These are phyloP conservation scores for Baudoinia panamericana DNA, from an alignment of 495 filamentous ascomycete species.

Conservation along the genomic window DNA sequence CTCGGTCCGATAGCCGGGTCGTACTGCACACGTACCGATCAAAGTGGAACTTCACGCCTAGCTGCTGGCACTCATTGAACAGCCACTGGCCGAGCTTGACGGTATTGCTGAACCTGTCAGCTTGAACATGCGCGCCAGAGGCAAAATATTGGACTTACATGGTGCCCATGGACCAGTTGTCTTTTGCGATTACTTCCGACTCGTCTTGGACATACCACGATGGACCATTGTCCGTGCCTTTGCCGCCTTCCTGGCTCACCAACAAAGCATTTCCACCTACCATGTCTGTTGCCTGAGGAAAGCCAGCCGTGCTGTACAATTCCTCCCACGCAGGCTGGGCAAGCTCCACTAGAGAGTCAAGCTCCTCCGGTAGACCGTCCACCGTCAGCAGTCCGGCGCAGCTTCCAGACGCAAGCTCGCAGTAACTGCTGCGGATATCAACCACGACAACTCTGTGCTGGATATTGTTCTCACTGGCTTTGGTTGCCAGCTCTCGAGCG, in stretches of 20 bases:
- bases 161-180: not conserved
- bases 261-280: not conserved
- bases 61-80: slow-evolving; percentile 1
- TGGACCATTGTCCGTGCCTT: not conserved
- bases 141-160: too few species aligned
- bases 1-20: too few species aligned
- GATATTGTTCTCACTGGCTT: not conserved
- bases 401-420: slow-evolving; percentile 3
- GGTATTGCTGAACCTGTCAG: too few species aligned
- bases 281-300: not conserved
- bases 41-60: slow-evolving; percentile 8
- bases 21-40: slow-evolving; percentile 1
- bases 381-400: slow-evolving; percentile 9
- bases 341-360: not conserved
- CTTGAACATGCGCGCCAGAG: too few species aligned
- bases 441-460: slow-evolving; percentile 13
- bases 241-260: not conserved
- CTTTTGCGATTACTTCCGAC: not conserved
- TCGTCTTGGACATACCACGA: slow-evolving; percentile 3
- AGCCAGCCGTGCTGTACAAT: not conserved
- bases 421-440: slow-evolving; percentile 3
- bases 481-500: slow-evolving; percentile 12
- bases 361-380: not conserved
- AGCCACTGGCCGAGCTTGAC: slow-evolving; percentile 8
- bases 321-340: slow-evolving; percentile 2